phyloP scores from a whole-genome alignment of 164 flowering plant species.

The Chloranthus sessilifolius region DNA sequence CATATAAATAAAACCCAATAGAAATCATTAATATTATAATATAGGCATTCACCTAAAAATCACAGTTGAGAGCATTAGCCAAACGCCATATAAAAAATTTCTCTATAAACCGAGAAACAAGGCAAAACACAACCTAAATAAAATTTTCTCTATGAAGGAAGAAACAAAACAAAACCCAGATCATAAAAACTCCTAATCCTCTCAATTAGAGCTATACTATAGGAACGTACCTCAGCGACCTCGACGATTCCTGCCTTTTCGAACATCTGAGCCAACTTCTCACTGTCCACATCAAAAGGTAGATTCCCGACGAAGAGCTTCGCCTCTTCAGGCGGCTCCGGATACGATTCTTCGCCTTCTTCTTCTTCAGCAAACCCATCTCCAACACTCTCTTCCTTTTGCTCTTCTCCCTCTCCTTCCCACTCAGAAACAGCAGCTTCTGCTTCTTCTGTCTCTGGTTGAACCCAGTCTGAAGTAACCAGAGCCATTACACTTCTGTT shows the following conservation, averaged over 20 bases:
- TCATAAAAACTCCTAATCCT: too few relatives aligned
- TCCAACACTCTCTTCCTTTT: slow-evolving; percentile 11
- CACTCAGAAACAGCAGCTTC: slow-evolving; percentile 17
- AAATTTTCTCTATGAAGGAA: too few relatives aligned
- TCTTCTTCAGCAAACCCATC: slow-evolving; percentile 20
- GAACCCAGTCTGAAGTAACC: slow-evolving; percentile 25
- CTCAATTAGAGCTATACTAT: too few relatives aligned
- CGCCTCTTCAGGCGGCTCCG: slow-evolving; percentile 46
- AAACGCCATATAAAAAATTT: too few relatives aligned
- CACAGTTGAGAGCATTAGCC: too few relatives aligned
- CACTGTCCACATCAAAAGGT: slow-evolving; percentile 46
- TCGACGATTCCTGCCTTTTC: slow-evolving; percentile 51
- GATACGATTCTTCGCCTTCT: slow-evolving; percentile 17
- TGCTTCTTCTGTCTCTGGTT: slow-evolving; percentile 16
- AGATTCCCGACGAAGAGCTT: slow-evolving; percentile 54
- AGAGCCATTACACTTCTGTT: slow-evolving; percentile 13
- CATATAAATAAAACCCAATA: too few relatives aligned
- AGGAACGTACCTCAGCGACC: slow-evolving; percentile 39
- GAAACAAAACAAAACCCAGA: too few relatives aligned
- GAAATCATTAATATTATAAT: too few relatives aligned
- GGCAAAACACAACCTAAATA: too few relatives aligned
- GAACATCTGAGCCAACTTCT: slow-evolving; percentile 43
- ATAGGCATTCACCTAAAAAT: too few relatives aligned
- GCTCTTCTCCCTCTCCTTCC: slow-evolving; percentile 10
- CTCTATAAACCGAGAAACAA: too few relatives aligned